These are phyloP conservation scores for Daldinia grandis DNA, from an alignment of 495 filamentous ascomycete species.

Conservation along the genomic window DNA sequence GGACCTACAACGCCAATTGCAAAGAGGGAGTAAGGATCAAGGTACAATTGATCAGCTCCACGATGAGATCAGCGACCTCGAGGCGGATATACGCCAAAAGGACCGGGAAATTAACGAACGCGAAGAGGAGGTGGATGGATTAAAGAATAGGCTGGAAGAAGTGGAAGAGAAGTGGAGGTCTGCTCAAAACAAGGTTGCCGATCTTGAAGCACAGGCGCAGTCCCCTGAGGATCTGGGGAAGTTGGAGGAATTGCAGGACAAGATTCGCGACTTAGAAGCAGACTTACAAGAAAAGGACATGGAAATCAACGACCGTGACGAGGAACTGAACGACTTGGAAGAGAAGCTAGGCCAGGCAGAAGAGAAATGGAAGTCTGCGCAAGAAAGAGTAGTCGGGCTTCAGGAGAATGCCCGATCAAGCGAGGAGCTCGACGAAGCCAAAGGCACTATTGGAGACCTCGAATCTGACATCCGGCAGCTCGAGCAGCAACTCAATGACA, in stretches of 20 bases:
- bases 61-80: conserved; percentile 67
- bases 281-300: conserved; percentile 72
- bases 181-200: conserved; percentile 54
- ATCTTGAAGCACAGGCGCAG: conserved; percentile 63
- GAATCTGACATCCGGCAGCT: conserved; percentile 55
- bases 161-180: conserved; percentile 45
- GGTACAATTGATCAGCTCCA: conserved; percentile 61
- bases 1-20: conserved; percentile 48
- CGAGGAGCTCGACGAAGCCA: conserved; percentile 64
- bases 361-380: conserved; percentile 47
- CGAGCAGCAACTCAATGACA: conserved; percentile 62
- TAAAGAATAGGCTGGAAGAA: conserved; percentile 28
- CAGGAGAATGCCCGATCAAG: conserved; percentile 65
- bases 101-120: conserved; percentile 56
- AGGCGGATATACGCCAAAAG: conserved; percentile 64
- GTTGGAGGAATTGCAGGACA: conserved; percentile 69
- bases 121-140: conserved; percentile 55
- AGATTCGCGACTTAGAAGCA: conserved; percentile 72
- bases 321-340: conserved; percentile 63
- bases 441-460: conserved; percentile 58
- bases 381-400: conserved; percentile 66
- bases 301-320: conserved; percentile 68
- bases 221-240: conserved; percentile 58
- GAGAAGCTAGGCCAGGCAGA: conserved; percentile 53
- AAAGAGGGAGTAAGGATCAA: conserved; percentile 42